A percentile compares a stretch with the other conserved stretches of the same genome.
phyloP scores from a whole-genome alignment of 2,329 filamentous ascomycete genomes.

The Xylariaceae sp. region DNA sequence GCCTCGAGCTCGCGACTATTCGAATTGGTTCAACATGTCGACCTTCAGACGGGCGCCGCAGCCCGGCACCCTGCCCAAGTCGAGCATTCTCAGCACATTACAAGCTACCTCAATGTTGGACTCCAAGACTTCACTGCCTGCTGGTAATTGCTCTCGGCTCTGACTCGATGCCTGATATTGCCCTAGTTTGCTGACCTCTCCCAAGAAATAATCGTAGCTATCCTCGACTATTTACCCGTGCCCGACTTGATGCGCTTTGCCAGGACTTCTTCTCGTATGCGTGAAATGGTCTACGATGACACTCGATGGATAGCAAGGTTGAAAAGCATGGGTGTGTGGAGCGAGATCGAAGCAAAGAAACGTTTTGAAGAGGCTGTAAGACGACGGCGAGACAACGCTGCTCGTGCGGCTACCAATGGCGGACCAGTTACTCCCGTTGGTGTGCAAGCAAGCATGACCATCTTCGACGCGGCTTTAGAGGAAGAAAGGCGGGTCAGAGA shows the following conservation, averaged over 20 bases:
- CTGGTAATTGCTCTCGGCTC: constrained; percentile 52
- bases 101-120: constrained; percentile 78
- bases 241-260: constrained; percentile 83
- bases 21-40: constrained; percentile 23
- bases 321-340: constrained; percentile 86
- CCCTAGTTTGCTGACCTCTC: constrained; percentile 5
- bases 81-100: constrained; percentile 69
- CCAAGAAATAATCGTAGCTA: constrained; percentile 77
- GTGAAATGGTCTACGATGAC: constrained; percentile 99
- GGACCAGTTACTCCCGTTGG: constrained; percentile 16
- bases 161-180: too few species aligned
- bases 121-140: constrained; percentile 73
- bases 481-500: constrained; percentile 51
- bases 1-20: too few species aligned
- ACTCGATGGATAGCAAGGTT: constrained; percentile 87
- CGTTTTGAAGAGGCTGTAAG: constrained; percentile 70
- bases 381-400: constrained; percentile 54
- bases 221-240: constrained; percentile 85
- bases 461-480: constrained; percentile 72
- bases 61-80: constrained; percentile 34
- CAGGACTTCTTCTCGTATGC: constrained; percentile 76
- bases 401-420: constrained; percentile 26
- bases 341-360: constrained; percentile 78
- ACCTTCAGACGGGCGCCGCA: constrained; percentile 37
- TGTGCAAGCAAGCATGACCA: constrained; percentile 46